Evolutionary conservation across 441 rosid species (phyloP).

Genomic region (Brassica hybrid): DNA sequence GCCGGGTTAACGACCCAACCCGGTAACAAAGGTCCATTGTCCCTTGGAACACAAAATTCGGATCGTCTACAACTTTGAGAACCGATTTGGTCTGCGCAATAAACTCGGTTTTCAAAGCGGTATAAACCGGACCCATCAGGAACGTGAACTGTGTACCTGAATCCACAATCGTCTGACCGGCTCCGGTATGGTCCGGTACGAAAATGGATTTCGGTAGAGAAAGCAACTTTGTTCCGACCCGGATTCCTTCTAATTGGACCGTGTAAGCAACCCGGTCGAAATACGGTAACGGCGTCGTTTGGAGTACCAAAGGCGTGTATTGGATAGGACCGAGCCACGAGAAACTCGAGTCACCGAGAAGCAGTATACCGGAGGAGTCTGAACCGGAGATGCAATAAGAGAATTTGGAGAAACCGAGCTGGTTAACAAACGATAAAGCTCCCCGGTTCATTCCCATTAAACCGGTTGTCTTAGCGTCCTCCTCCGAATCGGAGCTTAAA

Average conservation of each 20-base stretch:
- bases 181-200: slow-evolving; percentile 69
- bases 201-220: slow-evolving; percentile 52
- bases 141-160: slow-evolving; percentile 74
- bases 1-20: slow-evolving; percentile 39
- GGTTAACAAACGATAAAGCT: slow-evolving; percentile 58
- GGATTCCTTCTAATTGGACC: slow-evolving; percentile 60
- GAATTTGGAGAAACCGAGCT: slow-evolving; percentile 60
- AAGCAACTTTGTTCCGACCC: slow-evolving; percentile 49
- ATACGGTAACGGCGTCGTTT: slow-evolving; percentile 59
- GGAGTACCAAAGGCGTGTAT: slow-evolving; percentile 57
- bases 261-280: slow-evolving; percentile 68
- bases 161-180: slow-evolving; percentile 77
- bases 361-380: slow-evolving; percentile 57
- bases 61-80: slow-evolving; percentile 53
- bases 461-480: slow-evolving; percentile 72
- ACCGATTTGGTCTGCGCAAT: slow-evolving; percentile 53
- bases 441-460: slow-evolving; percentile 78
- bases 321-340: slow-evolving; percentile 55
- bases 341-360: slow-evolving; percentile 50
- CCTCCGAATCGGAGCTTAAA: slow-evolving; percentile 57
- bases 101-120: slow-evolving; percentile 57
- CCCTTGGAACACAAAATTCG: slow-evolving; percentile 78
- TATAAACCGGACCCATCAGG: slow-evolving; percentile 59
- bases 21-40: slow-evolving; percentile 81
- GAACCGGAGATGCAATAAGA: slow-evolving; percentile 68